A percentile compares a stretch with the other conserved stretches of the same genome.
Conservation (phyloP, 2,329 filamentous ascomycete species). For the Chalaropsis thielavioides region DNA sequence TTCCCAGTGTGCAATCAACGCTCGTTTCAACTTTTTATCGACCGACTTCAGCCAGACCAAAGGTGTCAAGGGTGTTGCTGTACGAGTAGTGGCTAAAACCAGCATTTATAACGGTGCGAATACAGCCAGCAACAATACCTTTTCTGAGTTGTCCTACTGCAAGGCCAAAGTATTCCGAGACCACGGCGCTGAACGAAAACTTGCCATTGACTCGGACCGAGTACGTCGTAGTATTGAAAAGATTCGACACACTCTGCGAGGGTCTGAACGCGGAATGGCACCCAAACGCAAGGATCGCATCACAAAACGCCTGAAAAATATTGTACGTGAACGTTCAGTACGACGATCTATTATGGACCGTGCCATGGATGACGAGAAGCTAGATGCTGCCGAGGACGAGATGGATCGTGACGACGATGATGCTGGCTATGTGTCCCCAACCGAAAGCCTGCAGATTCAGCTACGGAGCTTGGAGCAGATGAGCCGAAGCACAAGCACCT, state of each 20-base stretch:
- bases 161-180: slow-evolving; percentile 96
- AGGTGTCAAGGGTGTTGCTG: slow-evolving; percentile 92
- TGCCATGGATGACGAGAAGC: slow-evolving; percentile 8
- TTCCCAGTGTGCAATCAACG: slow-evolving; percentile 70
- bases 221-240: slow-evolving; percentile 97
- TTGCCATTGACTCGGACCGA: slow-evolving; percentile 87
- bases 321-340: neutral
- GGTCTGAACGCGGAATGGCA: slow-evolving; percentile 8
- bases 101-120: slow-evolving; percentile 40
- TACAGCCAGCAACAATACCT: neutral
- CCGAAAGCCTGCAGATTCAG: slow-evolving; percentile 44
- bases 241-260: slow-evolving; percentile 48
- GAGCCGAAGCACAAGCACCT: slow-evolving; percentile 70
- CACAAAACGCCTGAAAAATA: slow-evolving; percentile 9
- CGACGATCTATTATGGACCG: slow-evolving; percentile 4
- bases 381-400: slow-evolving; percentile 3
- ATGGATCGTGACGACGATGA: slow-evolving; percentile 16
- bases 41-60: slow-evolving; percentile 99
- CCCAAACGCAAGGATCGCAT: slow-evolving; percentile 15
- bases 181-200: slow-evolving; percentile 85
- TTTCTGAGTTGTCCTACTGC: slow-evolving; percentile 72
- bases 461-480: slow-evolving; percentile 69
- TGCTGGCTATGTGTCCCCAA: slow-evolving; percentile 11
- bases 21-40: slow-evolving; percentile 95
- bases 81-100: slow-evolving; percentile 84